These are phyloP conservation scores for Chionographis japonica DNA, from an alignment of 106 monocot genomes.

Conservation along the genomic window DNA sequence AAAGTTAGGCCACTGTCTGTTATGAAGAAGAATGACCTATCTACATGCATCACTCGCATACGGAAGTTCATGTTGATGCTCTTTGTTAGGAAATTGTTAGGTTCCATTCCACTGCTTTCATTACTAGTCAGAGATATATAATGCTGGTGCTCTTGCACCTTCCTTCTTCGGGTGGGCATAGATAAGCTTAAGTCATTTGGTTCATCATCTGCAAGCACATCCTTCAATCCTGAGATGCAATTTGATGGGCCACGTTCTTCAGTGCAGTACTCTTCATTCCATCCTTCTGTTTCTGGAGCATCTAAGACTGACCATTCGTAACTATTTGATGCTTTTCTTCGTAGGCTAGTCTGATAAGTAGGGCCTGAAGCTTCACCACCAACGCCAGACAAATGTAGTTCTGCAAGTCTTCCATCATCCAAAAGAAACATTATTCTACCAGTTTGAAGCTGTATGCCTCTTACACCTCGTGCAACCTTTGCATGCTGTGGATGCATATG, in stretches of 20 bases:
- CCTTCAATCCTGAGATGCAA: slow-evolving; percentile 68
- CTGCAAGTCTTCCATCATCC: slow-evolving; percentile 83
- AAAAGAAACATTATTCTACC: slow-evolving; percentile 72
- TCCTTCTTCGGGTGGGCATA: slow-evolving; percentile 30
- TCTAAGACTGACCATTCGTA: slow-evolving; percentile 88
- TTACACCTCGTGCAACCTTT: slow-evolving; percentile 60
- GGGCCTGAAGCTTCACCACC: slow-evolving; percentile 62
- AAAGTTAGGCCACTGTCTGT: slow-evolving; percentile 58
- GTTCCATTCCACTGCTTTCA: slow-evolving; percentile 16
- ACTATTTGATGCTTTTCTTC: slow-evolving; percentile 47
- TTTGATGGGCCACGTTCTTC: slow-evolving; percentile 66
- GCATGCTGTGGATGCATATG: slow-evolving; percentile 71
- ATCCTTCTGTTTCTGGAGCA: slow-evolving; percentile 88
- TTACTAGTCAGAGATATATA: slow-evolving; percentile 34
- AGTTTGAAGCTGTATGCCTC: slow-evolving; percentile 61
- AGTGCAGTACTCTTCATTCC: slow-evolving; percentile 91
- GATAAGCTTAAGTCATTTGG: slow-evolving; percentile 17
- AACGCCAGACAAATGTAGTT: slow-evolving; percentile 65
- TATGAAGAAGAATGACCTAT: slow-evolving; percentile 73
- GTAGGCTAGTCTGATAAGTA: slow-evolving; percentile 23
- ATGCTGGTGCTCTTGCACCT: slow-evolving; percentile 31
- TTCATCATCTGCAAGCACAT: slow-evolving; percentile 24
- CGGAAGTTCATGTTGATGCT: slow-evolving; percentile 45
- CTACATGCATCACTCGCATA: slow-evolving; percentile 69
- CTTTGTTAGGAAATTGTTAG: slow-evolving; percentile 39